Evolutionary conservation across 2,329 filamentous ascomycete genomes (phyloP).

Genomic region (Penicillium sp.): DNA sequence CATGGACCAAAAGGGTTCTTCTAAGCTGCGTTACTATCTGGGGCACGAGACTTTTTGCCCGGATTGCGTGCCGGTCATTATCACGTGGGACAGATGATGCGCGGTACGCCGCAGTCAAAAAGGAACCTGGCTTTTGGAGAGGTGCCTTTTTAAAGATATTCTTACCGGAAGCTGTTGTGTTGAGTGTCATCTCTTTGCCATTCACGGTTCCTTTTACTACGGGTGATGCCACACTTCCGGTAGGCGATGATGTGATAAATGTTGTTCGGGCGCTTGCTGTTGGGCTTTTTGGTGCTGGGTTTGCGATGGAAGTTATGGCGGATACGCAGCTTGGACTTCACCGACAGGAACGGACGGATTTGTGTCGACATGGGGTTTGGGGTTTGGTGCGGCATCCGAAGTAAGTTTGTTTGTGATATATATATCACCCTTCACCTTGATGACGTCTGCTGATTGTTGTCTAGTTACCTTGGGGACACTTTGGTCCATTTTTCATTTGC

Average conservation of each 20-base stretch:
- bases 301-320: slow-evolving; percentile 56
- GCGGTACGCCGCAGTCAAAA: slow-evolving; percentile 54
- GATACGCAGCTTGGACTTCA: slow-evolving; percentile 57
- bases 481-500: slow-evolving; percentile 61
- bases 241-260: slow-evolving; percentile 21
- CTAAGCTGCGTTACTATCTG: slow-evolving; percentile 57
- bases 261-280: slow-evolving; percentile 47
- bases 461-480: slow-evolving; percentile 60
- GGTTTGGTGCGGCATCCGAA: slow-evolving; percentile 62
- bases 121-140: slow-evolving; percentile 57
- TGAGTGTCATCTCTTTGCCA: slow-evolving; percentile 57
- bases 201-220: slow-evolving; percentile 55
- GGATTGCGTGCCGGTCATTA: slow-evolving; percentile 50
- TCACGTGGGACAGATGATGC: slow-evolving; percentile 56
- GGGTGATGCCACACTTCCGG: slow-evolving; percentile 29
- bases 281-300: slow-evolving; percentile 56
- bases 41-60: slow-evolving; percentile 57
- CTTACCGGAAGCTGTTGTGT: slow-evolving; percentile 57
- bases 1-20: slow-evolving; percentile 56
- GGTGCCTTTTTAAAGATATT: slow-evolving; percentile 55
- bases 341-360: slow-evolving; percentile 42
- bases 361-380: slow-evolving; percentile 60
- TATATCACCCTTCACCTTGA: not conserved
- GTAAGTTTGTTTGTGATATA: slow-evolving; percentile 42
- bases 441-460: slow-evolving; percentile 7